phyloP scores from a whole-genome alignment of 2,329 filamentous ascomycete species.

The Aspergillus tanneri region DNA sequence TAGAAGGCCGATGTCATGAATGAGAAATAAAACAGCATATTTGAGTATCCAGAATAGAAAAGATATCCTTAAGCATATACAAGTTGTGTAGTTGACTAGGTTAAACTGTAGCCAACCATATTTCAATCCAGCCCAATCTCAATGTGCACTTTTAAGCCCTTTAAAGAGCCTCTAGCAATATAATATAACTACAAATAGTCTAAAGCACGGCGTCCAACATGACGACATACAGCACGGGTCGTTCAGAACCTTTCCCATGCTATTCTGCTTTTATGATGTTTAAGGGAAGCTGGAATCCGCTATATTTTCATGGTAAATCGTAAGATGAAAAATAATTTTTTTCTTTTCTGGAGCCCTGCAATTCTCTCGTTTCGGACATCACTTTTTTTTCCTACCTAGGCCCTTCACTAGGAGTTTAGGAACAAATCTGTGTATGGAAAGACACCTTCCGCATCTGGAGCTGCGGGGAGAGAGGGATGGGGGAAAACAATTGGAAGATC shows the following conservation, averaged over 20 bases:
- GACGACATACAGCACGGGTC: not conserved
- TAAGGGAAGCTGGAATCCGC: not conserved
- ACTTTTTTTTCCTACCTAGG: slow-evolving; percentile 12
- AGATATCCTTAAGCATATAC: too few species aligned
- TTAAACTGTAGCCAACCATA: too few species aligned
- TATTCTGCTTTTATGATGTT: slow-evolving; percentile 3
- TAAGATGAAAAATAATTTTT: not conserved
- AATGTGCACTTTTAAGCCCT: too few species aligned
- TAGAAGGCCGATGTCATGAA: not conserved
- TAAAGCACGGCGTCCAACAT: too few species aligned
- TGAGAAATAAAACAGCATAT: not conserved
- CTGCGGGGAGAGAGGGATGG: slow-evolving; percentile 1
- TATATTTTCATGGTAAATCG: not conserved
- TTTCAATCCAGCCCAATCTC: too few species aligned
- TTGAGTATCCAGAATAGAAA: too few species aligned
- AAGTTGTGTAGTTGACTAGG: too few species aligned
- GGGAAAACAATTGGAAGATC: slow-evolving; percentile 22
- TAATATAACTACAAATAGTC: too few species aligned
- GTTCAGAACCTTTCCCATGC: slow-evolving; percentile 1
- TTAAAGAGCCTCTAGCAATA: too few species aligned
- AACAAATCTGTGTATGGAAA: slow-evolving; percentile 1
- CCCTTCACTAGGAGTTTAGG: slow-evolving; percentile 14
- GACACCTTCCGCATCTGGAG: slow-evolving; percentile 1
- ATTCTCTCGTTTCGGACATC: slow-evolving; percentile 12
- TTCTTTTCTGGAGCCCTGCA: slow-evolving; percentile 4